Base-by-base conservation (phyloP, 345 rosid species). In the Streptanthus diversifolius region DNA sequence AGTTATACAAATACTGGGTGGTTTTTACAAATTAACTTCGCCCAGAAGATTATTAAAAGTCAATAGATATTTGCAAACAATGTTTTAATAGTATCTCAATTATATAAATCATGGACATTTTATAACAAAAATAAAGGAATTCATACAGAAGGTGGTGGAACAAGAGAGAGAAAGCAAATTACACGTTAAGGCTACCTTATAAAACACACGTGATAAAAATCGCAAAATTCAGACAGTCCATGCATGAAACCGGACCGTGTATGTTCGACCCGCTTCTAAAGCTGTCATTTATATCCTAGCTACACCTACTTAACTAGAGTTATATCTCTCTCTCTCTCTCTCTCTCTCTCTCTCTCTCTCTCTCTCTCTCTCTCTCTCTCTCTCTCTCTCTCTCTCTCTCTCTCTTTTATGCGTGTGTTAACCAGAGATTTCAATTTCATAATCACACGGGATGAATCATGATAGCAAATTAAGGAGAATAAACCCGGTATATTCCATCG, bases 251-350 rank as follows among this genome's bases (percentile, higher is more conserved):
- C 79, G 57, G 56, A 68, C 73, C 56, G 25, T 37, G 27, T 66
- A 66, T 74, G 73, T 58, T 74, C 59, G 73, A 74, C 72, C 61
- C 53, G 47, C 57, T 73, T 47, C 51, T 73, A 65, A 56, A 73
- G 52, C 71, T 73, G 78, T 66, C 78, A 45, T 48, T 67, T 66
- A 56, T 56, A 51, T 51, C 39, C 12, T 51, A 67, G 63, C 63
- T 49, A 45, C 1, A 19, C 32, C 48, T 73, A 53, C 65, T 54
- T 64, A 45, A 52, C 19, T 54, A 44, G 7, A 51, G 15, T 41
- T 59, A 47, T 27, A 30, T 8, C 13, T 19, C 55, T 8, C 14
- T 44, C 3, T 11, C 29, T 14, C 3, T 9, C 3, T 37, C 14
- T 24, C 5, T 51, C 32, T 22, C 5, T 51, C n/a, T 27, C 39